Percentiles rank a stretch among this genome's conserved stretches.
Evolutionary conservation across 192 early-diverging fungal genomes (phyloP).

Genomic region (Rhizophagus clarus): DNA sequence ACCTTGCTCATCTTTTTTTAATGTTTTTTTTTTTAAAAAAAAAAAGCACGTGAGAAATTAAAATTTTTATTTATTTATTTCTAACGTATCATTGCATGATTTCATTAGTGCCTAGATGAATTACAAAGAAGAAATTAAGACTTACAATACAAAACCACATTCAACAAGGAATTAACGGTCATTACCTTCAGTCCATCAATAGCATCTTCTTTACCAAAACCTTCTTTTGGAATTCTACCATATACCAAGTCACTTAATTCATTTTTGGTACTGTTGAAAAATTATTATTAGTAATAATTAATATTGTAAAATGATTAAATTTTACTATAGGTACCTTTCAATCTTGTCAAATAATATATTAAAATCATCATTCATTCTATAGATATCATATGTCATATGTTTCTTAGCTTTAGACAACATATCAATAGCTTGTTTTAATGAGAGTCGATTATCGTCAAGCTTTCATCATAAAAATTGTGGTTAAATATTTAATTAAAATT

Average conservation of each 20-base stretch:
- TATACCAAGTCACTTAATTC: not conserved
- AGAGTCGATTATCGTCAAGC: conserved; percentile 9
- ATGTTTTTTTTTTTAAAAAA: too few relatives aligned
- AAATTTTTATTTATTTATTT: not conserved
- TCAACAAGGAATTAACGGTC: not conserved
- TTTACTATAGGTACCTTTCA: not conserved
- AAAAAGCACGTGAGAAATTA: too few relatives aligned
- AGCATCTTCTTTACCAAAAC: not conserved
- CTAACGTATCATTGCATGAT: not conserved
- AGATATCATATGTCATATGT: not conserved
- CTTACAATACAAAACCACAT: not conserved
- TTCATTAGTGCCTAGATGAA: not conserved
- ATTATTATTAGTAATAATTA: not conserved
- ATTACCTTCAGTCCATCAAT: conserved; percentile 2
- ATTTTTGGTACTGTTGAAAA: not conserved
- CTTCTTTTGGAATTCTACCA: not conserved
- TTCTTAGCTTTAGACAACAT: not conserved
- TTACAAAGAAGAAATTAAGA: not conserved
- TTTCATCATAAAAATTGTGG: not conserved
- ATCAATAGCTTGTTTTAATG: conserved; percentile 13
- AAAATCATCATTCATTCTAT: conserved; percentile 4
- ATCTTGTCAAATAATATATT: not conserved
- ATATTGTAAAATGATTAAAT: not conserved
- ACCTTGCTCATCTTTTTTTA: too few relatives aligned
- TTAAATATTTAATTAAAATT: not conserved